These are phyloP conservation scores for Mycosarcoma mackinlayi DNA, from an alignment of 1,284 basidiomycete genomes.

Conservation along the genomic window DNA sequence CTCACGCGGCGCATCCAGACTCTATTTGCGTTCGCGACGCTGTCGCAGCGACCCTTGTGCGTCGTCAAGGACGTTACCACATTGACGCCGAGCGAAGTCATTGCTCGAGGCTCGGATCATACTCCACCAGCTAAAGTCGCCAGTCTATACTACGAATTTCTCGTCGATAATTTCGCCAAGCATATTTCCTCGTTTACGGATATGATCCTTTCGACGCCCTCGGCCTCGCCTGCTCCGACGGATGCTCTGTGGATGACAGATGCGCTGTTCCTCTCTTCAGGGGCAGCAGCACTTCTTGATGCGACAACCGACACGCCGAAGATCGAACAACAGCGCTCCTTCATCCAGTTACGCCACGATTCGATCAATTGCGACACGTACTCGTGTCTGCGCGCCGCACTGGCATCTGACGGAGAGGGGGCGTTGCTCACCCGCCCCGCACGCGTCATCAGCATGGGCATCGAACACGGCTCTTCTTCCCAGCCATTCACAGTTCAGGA, in stretches of 20 bases:
- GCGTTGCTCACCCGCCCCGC: conserved; percentile 37
- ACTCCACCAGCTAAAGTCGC: conserved; percentile 26
- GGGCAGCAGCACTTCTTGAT: conserved; percentile 25
- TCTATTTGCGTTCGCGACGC: conserved; percentile 40
- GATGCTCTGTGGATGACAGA: conserved; percentile 36
- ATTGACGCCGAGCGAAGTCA: conserved; percentile 31
- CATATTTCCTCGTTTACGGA: conserved; percentile 21
- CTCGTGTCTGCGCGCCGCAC: conserved; percentile 38
- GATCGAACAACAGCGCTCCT: conserved; percentile 21
- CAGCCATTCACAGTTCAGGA: conserved; percentile 32
- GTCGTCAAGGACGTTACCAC: conserved; percentile 38
- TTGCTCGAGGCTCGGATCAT: conserved; percentile 26
- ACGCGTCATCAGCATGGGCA: conserved; percentile 26
- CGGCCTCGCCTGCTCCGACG: conserved; percentile 6
- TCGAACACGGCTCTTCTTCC: conserved; percentile 27
- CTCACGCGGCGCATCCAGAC: conserved; percentile 41
- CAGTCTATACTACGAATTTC: conserved; percentile 31
- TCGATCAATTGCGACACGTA: conserved; percentile 41
- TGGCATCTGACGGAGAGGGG: conserved; percentile 44
- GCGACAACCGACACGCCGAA: conserved; percentile 7
- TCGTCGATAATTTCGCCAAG: conserved; percentile 27
- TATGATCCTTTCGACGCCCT: conserved; percentile 12
- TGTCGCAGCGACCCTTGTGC: conserved; percentile 29
- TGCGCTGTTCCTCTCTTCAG: conserved; percentile 25
- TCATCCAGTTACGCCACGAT: conserved; percentile 38